Base-by-base conservation (phyloP, 2,329 filamentous ascomycete species). In the Ophiostoma perfectum region DNA sequence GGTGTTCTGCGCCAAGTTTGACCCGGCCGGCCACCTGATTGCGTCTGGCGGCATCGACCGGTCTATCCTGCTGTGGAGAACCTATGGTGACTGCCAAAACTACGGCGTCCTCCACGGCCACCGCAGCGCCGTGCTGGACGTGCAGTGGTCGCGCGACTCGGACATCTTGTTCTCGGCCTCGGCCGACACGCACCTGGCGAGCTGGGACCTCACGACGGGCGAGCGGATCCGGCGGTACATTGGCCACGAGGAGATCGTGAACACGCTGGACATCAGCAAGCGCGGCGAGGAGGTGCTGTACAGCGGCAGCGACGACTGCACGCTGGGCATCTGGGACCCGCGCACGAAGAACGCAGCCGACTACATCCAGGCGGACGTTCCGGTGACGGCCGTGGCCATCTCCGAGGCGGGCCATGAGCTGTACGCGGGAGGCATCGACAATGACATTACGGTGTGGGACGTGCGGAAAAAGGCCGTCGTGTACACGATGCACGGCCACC, bases 371-470 rank as follows among this genome's bases (percentile, higher is more conserved):
- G 97, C 93, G 0, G 90, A 95, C 70, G 96, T 96, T 70, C 95
- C 95, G 1, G 88, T 99, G 68, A 98, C 95, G 1, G 91, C 94
- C 0, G 87, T 98, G 5, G 92, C 93, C 16, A 82, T 98, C n/a
- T 90, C 93, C 0, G 93, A 97, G 77, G 93, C 94, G 1, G 95
- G 95, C 18, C 97, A 97, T 77, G 95, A 98, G 80, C 87, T 99
- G 39, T 99, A 95, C 78, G 90, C 91, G 6, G 94, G 94, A 64
- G 91, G 93, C 36, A 97, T 99, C 73, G 95, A 98, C 80, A 97
- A 98, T 76, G 93, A 96, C 74, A 96, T 99, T 77, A 92, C 93
- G 74, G 93, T 96, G 27, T 99, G 95, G 94, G 95, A 99, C 78
- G 80, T 98, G 75, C 88, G 95, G 73, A 98, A 97, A 81, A 93